Evolutionary conservation across 495 filamentous ascomycete species (phyloP), one percentile per base, ranked within the genome.

Genomic region (Neurospora sp.): DNA sequence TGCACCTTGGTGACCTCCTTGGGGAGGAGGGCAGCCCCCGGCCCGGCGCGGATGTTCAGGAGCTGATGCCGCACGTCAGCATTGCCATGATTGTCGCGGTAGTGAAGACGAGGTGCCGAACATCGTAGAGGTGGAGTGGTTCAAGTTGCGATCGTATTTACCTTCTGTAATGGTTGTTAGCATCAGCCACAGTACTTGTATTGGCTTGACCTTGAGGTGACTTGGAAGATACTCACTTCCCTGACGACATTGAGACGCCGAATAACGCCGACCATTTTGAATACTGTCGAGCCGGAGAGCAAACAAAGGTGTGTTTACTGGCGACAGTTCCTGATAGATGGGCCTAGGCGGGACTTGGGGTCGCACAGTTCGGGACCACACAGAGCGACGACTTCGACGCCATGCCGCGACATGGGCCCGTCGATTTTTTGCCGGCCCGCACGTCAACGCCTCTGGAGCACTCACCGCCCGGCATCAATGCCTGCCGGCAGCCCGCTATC

Each of bases 1-100:
- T 94, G 92, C 79, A 99, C 91, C 73, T 91, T 86, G 72, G 92
- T 91, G 69, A 99, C 89, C 74, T 94, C 90, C 68, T 88, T 87
- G 1, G 94, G 91, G 42, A 99, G 85, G 75, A 92, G 84, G 18
- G 91, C 91, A 31, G 96, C 94, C 42, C 95, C 96, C 48, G 91
- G 89, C 69, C 96, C 96, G 78, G 89, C 78, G 75, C 91, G 88
- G 80, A 94, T 80, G 73, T 84, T 83, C 77, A 95, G 88, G 53
- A 95, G 84, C 92, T 94, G 85, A 66, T 35, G 53, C 53, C 53
- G 53, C 27, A 66, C 27, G 53, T 66, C 53, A 66, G 53, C 53
- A 66, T 35, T 66, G 27, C 16, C 53, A 66, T 35, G 53, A 66
- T 35, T 27, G 53, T 66, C 27, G 53, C 53, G 53, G 27, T 66